Conservation (phyloP, 352 stramenopile species). For the Phytophthora tentaculata region DNA sequence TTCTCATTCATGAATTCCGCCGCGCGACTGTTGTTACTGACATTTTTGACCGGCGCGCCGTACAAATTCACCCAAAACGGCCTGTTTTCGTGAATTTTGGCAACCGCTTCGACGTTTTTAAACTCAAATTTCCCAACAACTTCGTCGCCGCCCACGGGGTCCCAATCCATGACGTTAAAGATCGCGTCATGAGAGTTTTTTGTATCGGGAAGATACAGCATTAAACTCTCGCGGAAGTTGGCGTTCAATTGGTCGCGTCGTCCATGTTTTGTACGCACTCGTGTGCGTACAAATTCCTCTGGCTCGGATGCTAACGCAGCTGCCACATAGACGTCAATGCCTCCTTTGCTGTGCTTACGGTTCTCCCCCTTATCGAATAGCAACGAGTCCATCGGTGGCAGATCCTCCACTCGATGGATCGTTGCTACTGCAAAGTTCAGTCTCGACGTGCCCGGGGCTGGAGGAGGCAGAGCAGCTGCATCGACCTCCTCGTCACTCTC, state of each 20-base stretch:
- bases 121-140: slow-evolving; percentile 61
- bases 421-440: slow-evolving; percentile 65
- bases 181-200: slow-evolving; percentile 32
- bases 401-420: slow-evolving; percentile 66
- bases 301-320: slow-evolving; percentile 39
- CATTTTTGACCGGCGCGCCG: slow-evolving; percentile 60
- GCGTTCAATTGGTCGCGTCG: slow-evolving; percentile 62
- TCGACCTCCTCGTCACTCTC: slow-evolving; percentile 35
- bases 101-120: slow-evolving; percentile 44
- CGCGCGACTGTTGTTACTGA: slow-evolving; percentile 45
- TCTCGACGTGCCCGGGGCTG: slow-evolving; percentile 47
- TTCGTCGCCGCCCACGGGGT: slow-evolving; percentile 69
- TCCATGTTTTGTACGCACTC: slow-evolving; percentile 69
- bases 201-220: slow-evolving; percentile 49
- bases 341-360: slow-evolving; percentile 52
- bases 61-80: slow-evolving; percentile 84
- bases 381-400: slow-evolving; percentile 67
- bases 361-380: slow-evolving; percentile 55
- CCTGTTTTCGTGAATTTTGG: slow-evolving; percentile 33
- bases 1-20: slow-evolving; percentile 69
- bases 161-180: slow-evolving; percentile 76
- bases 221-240: slow-evolving; percentile 73
- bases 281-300: slow-evolving; percentile 62
- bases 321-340: slow-evolving; percentile 75
- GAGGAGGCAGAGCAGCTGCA: slow-evolving; percentile 29